Percentiles rank a stretch among this genome's conserved stretches.
Conservation (phyloP, 176 grass and related monocot genomes). For the Tillandsia leiboldiana region DNA sequence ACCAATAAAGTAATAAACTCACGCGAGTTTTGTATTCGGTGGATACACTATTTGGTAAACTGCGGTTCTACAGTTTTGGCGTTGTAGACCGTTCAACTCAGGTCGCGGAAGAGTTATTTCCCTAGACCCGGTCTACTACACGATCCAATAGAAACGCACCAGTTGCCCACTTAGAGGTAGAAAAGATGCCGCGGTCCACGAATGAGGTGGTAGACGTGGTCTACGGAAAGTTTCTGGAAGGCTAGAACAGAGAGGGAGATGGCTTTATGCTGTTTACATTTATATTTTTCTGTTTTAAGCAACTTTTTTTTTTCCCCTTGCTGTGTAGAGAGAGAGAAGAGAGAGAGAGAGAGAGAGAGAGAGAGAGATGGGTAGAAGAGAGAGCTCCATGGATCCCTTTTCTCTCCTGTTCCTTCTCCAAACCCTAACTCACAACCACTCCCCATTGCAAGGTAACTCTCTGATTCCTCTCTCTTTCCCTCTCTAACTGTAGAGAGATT, state of each 20-base stretch:
- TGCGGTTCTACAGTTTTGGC: too few relatives aligned
- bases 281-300: conserved; percentile 22
- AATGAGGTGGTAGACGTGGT: too few relatives aligned
- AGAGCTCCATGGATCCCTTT: conserved; percentile 11
- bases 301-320: neutral
- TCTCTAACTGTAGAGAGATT: neutral
- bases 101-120: too few relatives aligned
- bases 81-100: too few relatives aligned
- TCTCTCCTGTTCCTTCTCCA: neutral
- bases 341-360: conserved; percentile 5
- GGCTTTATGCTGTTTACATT: neutral
- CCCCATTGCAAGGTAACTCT: conserved; percentile 24
- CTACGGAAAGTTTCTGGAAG: neutral
- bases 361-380: conserved; percentile 13
- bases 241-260: conserved; percentile 11
- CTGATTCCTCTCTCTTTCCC: conserved; percentile 6
- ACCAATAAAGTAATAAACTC: too few relatives aligned
- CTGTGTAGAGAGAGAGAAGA: conserved; percentile 13
- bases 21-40: too few relatives aligned
- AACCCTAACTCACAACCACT: neutral
- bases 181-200: too few relatives aligned
- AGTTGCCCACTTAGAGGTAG: neutral
- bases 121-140: too few relatives aligned
- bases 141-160: conserved; percentile 17
- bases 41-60: too few relatives aligned